Conservation (phyloP, 345 rosid genomes). For the Pistacia atlantica region DNA sequence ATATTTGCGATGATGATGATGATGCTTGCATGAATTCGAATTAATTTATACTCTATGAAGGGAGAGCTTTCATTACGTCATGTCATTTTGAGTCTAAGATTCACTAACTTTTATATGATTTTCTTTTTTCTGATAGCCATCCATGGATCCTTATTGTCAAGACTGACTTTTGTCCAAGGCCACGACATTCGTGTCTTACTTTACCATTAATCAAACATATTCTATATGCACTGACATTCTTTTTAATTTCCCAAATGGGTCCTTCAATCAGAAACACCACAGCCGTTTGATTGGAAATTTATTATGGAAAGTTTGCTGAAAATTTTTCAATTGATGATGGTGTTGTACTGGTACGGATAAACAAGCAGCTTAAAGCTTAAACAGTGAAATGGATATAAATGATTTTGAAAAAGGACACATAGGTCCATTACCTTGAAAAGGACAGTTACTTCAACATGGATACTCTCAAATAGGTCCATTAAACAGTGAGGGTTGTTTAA, state of each 20-base stretch:
- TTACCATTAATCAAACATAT: conserved; percentile 39
- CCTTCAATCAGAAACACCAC: conserved; percentile 9
- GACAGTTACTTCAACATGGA: conserved; percentile 28
- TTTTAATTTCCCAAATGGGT: conserved; percentile 22
- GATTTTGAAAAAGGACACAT: conserved; percentile 27
- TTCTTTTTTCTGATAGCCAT: too few species aligned
- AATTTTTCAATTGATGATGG: conserved; percentile 30
- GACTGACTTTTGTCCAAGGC: conserved; percentile 36
- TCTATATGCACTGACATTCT: conserved; percentile 50
- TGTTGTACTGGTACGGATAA: conserved; percentile 36
- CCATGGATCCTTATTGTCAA: conserved; percentile 17
- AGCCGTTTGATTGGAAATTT: background rate
- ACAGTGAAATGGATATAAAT: conserved; percentile 30
- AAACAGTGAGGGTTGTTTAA: too few species aligned
- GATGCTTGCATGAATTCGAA: too few species aligned
- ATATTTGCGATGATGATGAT: too few species aligned
- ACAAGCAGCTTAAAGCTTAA: conserved; percentile 5
- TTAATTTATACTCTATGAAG: too few species aligned
- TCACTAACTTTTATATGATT: too few species aligned
- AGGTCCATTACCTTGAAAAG: background rate
- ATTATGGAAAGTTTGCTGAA: background rate
- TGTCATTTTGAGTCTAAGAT: too few species aligned
- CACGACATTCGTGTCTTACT: conserved; percentile 28
- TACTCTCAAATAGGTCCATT: too few species aligned
- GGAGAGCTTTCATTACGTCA: too few species aligned